Evolutionary conservation across 495 filamentous ascomycete genomes (phyloP), one percentile per base, ranked within the genome.

Genomic region (Hypoxylon fragiforme): DNA sequence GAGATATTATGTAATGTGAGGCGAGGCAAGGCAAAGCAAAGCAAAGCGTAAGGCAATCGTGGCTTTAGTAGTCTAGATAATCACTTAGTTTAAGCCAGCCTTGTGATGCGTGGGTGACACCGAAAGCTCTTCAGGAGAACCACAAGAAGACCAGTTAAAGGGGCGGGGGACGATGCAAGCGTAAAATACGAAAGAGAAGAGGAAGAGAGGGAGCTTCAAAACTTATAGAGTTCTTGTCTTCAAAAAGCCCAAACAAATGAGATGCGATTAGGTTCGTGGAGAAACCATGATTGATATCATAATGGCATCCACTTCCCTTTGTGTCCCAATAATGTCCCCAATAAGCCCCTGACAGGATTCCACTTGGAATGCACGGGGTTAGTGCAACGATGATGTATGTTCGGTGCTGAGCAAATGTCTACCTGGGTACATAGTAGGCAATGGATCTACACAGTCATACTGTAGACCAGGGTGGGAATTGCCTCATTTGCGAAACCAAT

Each of bases 341-440:
- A 21, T 14, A 6, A 47, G 30, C 45, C 57, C 57, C 50, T 55
- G 50, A 21, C n/a, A 21, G 15, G 35, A 21, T 41, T 54, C 49
- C 46, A 51, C 57, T 60, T 44, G 56, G 50, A 54, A 43, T 19
- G 26, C 15, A 46, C 20, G 28, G 47, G 54, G 31, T 37, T 16
- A 18, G 26, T 14, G 20, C 13, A 13, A 20, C 3, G n/a, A 21
- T 30, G 35, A 40, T 28, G n/a, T 16, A 40, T 46, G 41, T 51
- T 46, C 26, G 12, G 13, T 14, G 30, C 18, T 36, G 15, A 35
- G 43, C 20, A 43, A 19, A 22, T n/a, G 34, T 41, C 35, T 24
- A 40, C n/a, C n/a, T n/a, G n/a, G n/a, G n/a, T n/a, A n/a, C n/a
- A n/a, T n/a, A n/a, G n/a, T n/a, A n/a, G n/a, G n/a, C n/a, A n/a